Conservation (phyloP, 2,329 filamentous ascomycete species). For the Microcyclosporella mali region DNA sequence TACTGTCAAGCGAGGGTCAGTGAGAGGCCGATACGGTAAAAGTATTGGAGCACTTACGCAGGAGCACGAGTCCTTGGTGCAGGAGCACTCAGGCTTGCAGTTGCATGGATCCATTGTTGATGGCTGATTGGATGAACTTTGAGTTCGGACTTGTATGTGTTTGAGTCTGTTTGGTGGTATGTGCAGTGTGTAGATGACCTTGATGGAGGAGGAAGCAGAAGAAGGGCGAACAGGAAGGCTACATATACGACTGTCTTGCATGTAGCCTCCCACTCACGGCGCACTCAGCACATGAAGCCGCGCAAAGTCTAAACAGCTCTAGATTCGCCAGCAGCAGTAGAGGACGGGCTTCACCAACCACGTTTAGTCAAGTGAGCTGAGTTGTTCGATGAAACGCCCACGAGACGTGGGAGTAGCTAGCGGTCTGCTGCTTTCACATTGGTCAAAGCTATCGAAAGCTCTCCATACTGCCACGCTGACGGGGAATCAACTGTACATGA, state of each 20-base stretch:
- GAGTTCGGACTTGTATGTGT: constrained; percentile 8
- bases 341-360: constrained; percentile 1
- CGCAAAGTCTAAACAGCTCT: constrained; percentile 17
- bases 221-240: constrained; percentile 10
- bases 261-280: constrained; percentile 6
- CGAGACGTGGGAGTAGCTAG: no score
- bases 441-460: no score
- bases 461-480: no score
- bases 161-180: constrained; percentile 8
- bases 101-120: constrained; percentile 30
- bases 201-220: constrained; percentile 15
- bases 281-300: constrained; percentile 17
- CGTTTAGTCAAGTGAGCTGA: no score
- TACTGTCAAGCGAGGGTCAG: not conserved
- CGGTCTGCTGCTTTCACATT: no score
- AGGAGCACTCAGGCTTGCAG: constrained; percentile 27
- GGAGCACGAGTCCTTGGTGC: constrained; percentile 26
- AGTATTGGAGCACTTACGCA: constrained; percentile 22
- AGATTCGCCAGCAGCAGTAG: constrained; percentile 6
- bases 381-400: no score
- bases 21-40: not conserved
- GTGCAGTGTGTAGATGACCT: constrained; percentile 9
- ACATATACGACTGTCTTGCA: constrained; percentile 17
- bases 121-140: constrained; percentile 15
- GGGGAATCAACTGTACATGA: no score